Evolutionary conservation across 495 filamentous ascomycete species (phyloP).

Genomic region (Penicillium salamii): DNA sequence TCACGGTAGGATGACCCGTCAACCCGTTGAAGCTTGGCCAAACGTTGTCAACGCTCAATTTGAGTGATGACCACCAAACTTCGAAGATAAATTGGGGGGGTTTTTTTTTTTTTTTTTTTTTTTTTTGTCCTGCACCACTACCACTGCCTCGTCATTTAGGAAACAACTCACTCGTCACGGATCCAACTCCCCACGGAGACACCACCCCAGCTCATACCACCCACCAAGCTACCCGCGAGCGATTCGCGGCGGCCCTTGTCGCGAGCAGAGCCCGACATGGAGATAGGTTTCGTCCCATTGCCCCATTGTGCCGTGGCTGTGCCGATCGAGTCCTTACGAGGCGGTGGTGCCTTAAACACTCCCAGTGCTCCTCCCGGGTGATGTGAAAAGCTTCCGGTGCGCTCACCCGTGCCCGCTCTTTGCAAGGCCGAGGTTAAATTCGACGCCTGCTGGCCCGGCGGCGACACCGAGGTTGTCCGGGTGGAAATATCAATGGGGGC

Average conservation of each 20-base stretch:
- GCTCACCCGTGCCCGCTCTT: constrained; percentile 41
- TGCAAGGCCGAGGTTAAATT: constrained; percentile 63
- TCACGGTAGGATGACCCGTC: too few species aligned
- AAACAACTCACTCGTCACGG: constrained; percentile 85
- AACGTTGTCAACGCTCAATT: too few species aligned
- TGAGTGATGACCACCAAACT: too few species aligned
- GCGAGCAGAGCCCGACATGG: constrained; percentile 71
- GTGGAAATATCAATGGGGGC: constrained; percentile 66
- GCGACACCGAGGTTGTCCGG: constrained; percentile 57
- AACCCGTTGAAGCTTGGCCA: too few species aligned
- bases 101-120: too few species aligned
- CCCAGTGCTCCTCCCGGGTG: constrained; percentile 47
- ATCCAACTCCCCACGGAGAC: constrained; percentile 96
- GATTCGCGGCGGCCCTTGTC: constrained; percentile 79
- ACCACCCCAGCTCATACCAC: constrained; percentile 97
- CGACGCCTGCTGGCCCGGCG: constrained; percentile 57
- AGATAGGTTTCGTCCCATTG: constrained; percentile 81
- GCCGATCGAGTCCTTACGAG: constrained; percentile 71
- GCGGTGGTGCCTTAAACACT: constrained; percentile 55
- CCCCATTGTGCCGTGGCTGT: constrained; percentile 55
- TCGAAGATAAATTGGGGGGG: too few species aligned
- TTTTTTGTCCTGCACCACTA: too few species aligned
- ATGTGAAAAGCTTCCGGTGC: constrained; percentile 40
- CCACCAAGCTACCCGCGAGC: constrained; percentile 80
- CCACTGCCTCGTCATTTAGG: not conserved